Percentiles rank a stretch among this genome's conserved stretches.
phyloP scores from a whole-genome alignment of 148 eudicot genomes.

The Rhododendron griersonianum region DNA sequence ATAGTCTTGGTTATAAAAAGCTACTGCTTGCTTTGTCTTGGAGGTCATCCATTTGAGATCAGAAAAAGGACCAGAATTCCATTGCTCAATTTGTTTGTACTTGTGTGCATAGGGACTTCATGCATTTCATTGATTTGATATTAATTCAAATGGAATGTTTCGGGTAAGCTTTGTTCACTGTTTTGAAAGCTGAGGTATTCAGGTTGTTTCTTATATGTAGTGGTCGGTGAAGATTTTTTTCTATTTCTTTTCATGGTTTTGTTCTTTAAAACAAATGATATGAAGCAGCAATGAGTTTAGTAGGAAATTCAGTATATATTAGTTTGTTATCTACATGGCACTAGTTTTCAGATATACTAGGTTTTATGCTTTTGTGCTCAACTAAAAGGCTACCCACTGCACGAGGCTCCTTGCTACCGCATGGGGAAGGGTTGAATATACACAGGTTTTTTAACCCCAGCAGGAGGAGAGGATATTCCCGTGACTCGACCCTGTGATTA shows the following conservation, averaged over 20 bases:
- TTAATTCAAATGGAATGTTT: not conserved
- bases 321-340: not conserved
- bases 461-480: not conserved
- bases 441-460: not conserved
- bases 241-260: not conserved
- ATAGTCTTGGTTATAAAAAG: not conserved
- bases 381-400: not conserved
- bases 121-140: not conserved
- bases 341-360: not conserved
- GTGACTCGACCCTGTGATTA: not conserved
- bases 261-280: not conserved
- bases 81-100: not conserved
- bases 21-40: not conserved
- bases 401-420: not conserved
- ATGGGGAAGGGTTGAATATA: not conserved
- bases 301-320: not conserved
- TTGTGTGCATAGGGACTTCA: not conserved
- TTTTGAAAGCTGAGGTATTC: not conserved
- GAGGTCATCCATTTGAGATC: not conserved
- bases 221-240: not conserved
- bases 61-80: not conserved
- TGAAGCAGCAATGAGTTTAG: not conserved
- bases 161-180: not conserved
- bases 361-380: not conserved
- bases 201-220: not conserved